Base-by-base conservation (phyloP, 139 green algal species). In the Tetraselmis striata region DNA sequence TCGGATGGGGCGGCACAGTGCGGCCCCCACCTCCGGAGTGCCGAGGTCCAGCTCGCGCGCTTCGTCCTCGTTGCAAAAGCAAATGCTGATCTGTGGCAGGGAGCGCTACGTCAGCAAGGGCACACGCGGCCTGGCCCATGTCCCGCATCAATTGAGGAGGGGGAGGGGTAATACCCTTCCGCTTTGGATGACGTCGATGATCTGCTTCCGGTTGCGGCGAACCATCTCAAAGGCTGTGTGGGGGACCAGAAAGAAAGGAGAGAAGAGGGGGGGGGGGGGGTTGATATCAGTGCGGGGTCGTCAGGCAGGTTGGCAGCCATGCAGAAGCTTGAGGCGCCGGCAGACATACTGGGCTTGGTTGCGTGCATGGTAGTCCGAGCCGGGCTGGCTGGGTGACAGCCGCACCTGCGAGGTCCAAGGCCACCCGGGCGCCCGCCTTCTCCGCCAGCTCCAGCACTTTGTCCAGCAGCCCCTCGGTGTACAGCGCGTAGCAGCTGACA, bases 11-110 rank as follows among this genome's bases (percentile, higher is more conserved):
- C n/a, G n/a, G n/a, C n/a, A n/a, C 5, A 23, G n/a, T 1, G 58
- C 75, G 29, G 22, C 75, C 28, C 59, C 76, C 26, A 22, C 76
- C 0, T 25, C 59, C 11, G 29, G 28, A 22, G 28, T 79, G 0
- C 32, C 58, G 45, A 59, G 45, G 11, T 18, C 32, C n/a, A 85
- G 1, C 83, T 92, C 88, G 28, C 30, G 1, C 26, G 87, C 86
- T 59, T 92, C 88, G 79, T 92, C 88, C 77, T 80, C 92, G 76
- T 95, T 95, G 77, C 88, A 93, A 67, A 95, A 89, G 79, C 81
- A 87, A n/a, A 84, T 83, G 24, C 87, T 76, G 0, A 94, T 59
- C 29, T 59, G 30, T 24, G n/a, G n/a, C n/a, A n/a, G n/a, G n/a
- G n/a, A n/a, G n/a, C n/a, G n/a, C n/a, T n/a, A n/a, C n/a, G n/a